Conservation (phyloP, 805 yeast genomes). For the Nematodospora valgi region DNA sequence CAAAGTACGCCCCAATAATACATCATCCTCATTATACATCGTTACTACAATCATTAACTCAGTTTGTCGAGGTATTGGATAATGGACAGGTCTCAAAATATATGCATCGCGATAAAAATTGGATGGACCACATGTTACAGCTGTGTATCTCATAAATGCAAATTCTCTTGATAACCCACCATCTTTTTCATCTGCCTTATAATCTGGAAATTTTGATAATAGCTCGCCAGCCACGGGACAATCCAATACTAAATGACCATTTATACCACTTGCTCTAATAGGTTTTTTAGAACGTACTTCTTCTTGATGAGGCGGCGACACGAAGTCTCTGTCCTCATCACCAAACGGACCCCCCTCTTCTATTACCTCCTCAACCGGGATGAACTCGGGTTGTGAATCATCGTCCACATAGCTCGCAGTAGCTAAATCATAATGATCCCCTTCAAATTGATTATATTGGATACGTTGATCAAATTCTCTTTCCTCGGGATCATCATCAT, state of each 20-base stretch:
- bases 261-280: slow-evolving; percentile 34
- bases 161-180: slow-evolving; percentile 51
- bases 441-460: slow-evolving; percentile 36
- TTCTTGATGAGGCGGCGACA: slow-evolving; percentile 32
- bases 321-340: slow-evolving; percentile 19
- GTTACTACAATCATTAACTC: slow-evolving; percentile 62
- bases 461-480: slow-evolving; percentile 36
- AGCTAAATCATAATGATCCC: slow-evolving; percentile 41
- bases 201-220: slow-evolving; percentile 40
- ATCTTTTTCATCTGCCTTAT: slow-evolving; percentile 27
- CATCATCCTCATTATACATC: slow-evolving; percentile 67
- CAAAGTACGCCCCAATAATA: slow-evolving; percentile 56
- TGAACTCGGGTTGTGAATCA: slow-evolving; percentile 15
- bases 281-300: slow-evolving; percentile 33
- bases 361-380: slow-evolving; percentile 8
- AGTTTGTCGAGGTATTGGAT: slow-evolving; percentile 50
- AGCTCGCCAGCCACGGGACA: slow-evolving; percentile 46
- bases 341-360: slow-evolving; percentile 26
- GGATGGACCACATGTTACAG: slow-evolving; percentile 69
- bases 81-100: slow-evolving; percentile 53
- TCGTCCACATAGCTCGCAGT: slow-evolving; percentile 17
- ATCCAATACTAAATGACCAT: slow-evolving; percentile 45
- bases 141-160: slow-evolving; percentile 58
- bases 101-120: slow-evolving; percentile 56
- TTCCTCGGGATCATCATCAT: slow-evolving; percentile 38